Evolutionary conservation across 139 green algal species (phyloP), one percentile per base, ranked within the genome.

Genomic region (Chlamydomonas eustigma): DNA sequence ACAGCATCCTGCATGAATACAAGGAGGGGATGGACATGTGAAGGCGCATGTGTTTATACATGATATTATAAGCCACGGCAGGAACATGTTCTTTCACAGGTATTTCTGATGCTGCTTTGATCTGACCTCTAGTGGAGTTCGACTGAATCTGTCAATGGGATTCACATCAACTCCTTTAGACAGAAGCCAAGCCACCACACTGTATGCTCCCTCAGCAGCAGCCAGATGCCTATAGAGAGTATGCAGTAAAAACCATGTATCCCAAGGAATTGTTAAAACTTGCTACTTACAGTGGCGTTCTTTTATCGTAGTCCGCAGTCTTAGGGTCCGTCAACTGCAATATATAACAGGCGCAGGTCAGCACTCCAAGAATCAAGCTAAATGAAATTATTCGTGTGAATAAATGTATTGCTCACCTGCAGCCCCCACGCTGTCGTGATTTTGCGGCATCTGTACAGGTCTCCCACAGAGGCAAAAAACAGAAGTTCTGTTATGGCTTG

Each of bases 221-320:
- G 93, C 87, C 36, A 97, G 71, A 67, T 97, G 93, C 73, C 91
- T n/a, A n/a, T n/a, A n/a, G n/a, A n/a, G n/a, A n/a, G n/a, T n/a
- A n/a, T n/a, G n/a, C n/a, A n/a, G n/a, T n/a, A n/a, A n/a, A n/a
- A n/a, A n/a, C n/a, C n/a, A n/a, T n/a, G n/a, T n/a, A n/a, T n/a
- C n/a, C n/a, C n/a, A n/a, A n/a, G n/a, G n/a, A n/a, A n/a, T n/a
- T n/a, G n/a, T n/a, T n/a, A n/a, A n/a, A n/a, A n/a, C n/a, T n/a
- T n/a, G n/a, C n/a, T n/a, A 39, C 65, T 72, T 44, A 72, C 65
- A 72, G 12, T 6, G 65, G 65, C 65, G 65, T 72, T 6, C 65
- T n/a, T 39, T 39, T 72, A 31, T 72, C 65, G 34, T 72, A 72
- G 31, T 72, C 65, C 22, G 33, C 65, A 8, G 65, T 72, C 3